Percentiles rank a stretch among this genome's conserved stretches.
Conservation (phyloP, 2,329 filamentous ascomycete species). For the Phaeoacremonium minimum region DNA sequence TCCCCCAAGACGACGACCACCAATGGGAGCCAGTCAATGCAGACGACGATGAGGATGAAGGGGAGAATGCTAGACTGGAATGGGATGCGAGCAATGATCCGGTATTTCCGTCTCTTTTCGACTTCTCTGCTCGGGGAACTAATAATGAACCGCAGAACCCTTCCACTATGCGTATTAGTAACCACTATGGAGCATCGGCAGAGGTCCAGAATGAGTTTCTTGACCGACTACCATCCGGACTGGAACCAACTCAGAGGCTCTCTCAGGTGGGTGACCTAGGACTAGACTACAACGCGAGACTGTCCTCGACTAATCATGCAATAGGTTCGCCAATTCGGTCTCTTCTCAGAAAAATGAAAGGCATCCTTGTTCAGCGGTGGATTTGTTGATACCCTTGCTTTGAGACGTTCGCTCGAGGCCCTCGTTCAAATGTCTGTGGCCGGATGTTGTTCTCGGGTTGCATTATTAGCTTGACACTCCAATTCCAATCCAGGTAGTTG, state of each 20-base stretch:
- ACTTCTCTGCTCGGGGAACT: no score
- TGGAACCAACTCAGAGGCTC: slow-evolving; percentile 71
- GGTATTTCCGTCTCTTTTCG: no score
- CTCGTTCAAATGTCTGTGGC: no score
- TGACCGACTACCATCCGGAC: slow-evolving; percentile 21
- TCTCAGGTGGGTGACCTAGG: slow-evolving; percentile 60
- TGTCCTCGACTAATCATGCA: slow-evolving; percentile 29
- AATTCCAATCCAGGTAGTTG: slow-evolving; percentile 76
- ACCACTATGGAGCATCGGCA: slow-evolving; percentile 12
- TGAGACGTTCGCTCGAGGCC: slow-evolving; percentile 2
- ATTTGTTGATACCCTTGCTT: slow-evolving; percentile 7
- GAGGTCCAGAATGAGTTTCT: slow-evolving; percentile 1
- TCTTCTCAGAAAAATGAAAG: slow-evolving; percentile 25
- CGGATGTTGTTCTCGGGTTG: slow-evolving; percentile 1
- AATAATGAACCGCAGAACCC: slow-evolving; percentile 32
- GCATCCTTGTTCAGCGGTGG: neutral
- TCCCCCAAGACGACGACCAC: slow-evolving; percentile 60
- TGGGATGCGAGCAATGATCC: slow-evolving; percentile 69
- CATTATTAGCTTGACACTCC: slow-evolving; percentile 15
- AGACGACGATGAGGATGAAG: slow-evolving; percentile 53
- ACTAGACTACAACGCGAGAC: no score
- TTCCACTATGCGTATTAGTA: slow-evolving; percentile 17
- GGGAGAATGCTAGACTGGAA: slow-evolving; percentile 63
- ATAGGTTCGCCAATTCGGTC: slow-evolving; percentile 23
- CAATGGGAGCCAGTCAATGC: slow-evolving; percentile 66